Conservation (phyloP, 768 basidiomycete species). For the Suillus occidentalis region DNA sequence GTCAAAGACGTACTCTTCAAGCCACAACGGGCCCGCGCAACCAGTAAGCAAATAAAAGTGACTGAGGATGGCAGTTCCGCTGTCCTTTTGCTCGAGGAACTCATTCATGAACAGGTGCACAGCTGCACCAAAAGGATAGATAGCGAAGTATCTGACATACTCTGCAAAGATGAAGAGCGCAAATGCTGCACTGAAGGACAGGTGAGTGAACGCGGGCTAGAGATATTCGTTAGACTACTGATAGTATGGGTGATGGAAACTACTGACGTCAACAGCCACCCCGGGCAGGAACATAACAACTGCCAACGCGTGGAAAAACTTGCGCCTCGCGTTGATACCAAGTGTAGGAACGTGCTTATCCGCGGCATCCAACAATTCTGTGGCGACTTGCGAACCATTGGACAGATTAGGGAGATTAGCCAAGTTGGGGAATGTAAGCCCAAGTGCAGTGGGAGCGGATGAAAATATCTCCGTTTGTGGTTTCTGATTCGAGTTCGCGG, state of each 20-base stretch:
- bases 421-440: slow-evolving; percentile 42
- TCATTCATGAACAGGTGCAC: slow-evolving; percentile 98
- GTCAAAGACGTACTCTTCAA: slow-evolving; percentile 60
- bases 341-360: slow-evolving; percentile 90
- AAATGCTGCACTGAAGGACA: slow-evolving; percentile 94
- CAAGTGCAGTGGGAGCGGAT: slow-evolving; percentile 24
- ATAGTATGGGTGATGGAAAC: slow-evolving; percentile 5
- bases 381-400: slow-evolving; percentile 60
- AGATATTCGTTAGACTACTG: slow-evolving; percentile 13
- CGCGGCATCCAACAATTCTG: slow-evolving; percentile 75
- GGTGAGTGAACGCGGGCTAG: slow-evolving; percentile 94
- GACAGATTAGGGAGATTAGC: slow-evolving; percentile 52
- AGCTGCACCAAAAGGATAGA: slow-evolving; percentile 92
- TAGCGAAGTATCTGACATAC: slow-evolving; percentile 97
- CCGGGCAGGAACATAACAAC: slow-evolving; percentile 98
- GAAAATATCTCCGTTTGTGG: slow-evolving; percentile 16
- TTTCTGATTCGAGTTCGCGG: slow-evolving; percentile 25
- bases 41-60: slow-evolving; percentile 98
- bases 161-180: slow-evolving; percentile 94
- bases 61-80: slow-evolving; percentile 93
- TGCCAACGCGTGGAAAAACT: slow-evolving; percentile 95
- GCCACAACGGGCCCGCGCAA: slow-evolving; percentile 92
- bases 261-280: slow-evolving; percentile 83
- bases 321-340: slow-evolving; percentile 87
- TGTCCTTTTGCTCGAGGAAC: slow-evolving; percentile 93